These are phyloP conservation scores for Penicillium angulare DNA, from an alignment of 495 filamentous ascomycete species.

Conservation along the genomic window DNA sequence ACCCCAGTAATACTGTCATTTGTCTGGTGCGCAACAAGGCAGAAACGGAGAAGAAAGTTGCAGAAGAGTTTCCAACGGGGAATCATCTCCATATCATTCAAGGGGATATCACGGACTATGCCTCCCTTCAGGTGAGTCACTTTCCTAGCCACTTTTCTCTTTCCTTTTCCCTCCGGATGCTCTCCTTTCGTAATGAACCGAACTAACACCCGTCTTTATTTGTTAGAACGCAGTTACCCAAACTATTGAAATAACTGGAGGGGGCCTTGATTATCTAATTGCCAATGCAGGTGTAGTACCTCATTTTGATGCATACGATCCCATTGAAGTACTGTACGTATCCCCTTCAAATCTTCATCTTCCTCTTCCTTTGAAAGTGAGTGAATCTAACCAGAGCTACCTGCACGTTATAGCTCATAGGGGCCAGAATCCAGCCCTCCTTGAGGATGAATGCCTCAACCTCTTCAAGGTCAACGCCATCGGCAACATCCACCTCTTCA, in stretches of 20 bases:
- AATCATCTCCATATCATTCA: conserved; percentile 47
- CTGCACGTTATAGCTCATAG: no score
- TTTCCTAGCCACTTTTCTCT: no score
- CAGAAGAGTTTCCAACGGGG: conserved; percentile 5
- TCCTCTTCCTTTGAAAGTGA: background rate
- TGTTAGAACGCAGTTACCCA: conserved; percentile 20
- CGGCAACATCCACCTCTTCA: conserved; percentile 50
- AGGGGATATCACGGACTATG: conserved; percentile 40
- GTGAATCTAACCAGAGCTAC: background rate
- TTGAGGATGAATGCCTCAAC: conserved; percentile 23
- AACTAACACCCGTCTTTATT: background rate
- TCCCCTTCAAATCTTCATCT: no score
- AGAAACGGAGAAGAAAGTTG: conserved; percentile 21
- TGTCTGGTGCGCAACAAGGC: conserved; percentile 44
- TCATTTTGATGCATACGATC: conserved; percentile 20
- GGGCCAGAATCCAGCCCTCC: conserved; percentile 21
- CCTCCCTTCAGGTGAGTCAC: conserved; percentile 30
- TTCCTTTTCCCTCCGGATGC: no score
- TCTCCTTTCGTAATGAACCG: no score
- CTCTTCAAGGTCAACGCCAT: conserved; percentile 43
- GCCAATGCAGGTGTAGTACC: conserved; percentile 29
- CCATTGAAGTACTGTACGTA: conserved; percentile 31
- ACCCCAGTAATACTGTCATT: conserved; percentile 37
- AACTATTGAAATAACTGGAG: conserved; percentile 26
- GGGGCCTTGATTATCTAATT: conserved; percentile 35